Conservation (phyloP, 768 basidiomycete species). For the Mycena galericulata region DNA sequence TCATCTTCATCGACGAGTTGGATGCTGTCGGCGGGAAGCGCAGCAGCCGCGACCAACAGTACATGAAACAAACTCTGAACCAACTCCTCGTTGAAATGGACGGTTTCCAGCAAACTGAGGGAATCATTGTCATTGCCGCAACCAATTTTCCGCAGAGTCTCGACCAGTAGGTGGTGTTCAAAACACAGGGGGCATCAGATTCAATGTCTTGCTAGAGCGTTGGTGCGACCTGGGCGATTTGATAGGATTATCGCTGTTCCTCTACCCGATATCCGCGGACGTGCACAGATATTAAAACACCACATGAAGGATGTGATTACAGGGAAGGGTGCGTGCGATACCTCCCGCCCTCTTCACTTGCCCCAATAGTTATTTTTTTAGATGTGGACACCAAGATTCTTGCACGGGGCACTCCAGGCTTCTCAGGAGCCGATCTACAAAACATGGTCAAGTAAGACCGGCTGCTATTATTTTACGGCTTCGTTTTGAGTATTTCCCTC, state of each 20-base stretch:
- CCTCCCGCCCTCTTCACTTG: constrained; percentile 21
- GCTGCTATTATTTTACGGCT: constrained; percentile 12
- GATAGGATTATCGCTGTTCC: constrained; percentile 94
- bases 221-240: constrained; percentile 96
- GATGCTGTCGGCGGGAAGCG: constrained; percentile 95
- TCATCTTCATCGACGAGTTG: constrained; percentile 98
- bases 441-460: constrained; percentile 91
- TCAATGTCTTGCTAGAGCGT: constrained; percentile 66
- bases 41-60: constrained; percentile 84
- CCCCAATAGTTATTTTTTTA: constrained; percentile 40
- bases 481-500: constrained; percentile 21
- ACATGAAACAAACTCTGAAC: constrained; percentile 95
- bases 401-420: constrained; percentile 94
- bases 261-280: constrained; percentile 93
- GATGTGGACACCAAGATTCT: constrained; percentile 90
- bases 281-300: constrained; percentile 92
- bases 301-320: constrained; percentile 87
- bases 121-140: constrained; percentile 95
- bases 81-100: constrained; percentile 98
- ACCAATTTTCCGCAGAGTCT: constrained; percentile 97
- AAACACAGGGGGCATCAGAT: constrained; percentile 16
- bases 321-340: constrained; percentile 65
- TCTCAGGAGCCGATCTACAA: constrained; percentile 96
- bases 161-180: constrained; percentile 73
- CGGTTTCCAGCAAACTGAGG: constrained; percentile 93